Percentiles rank a stretch among this genome's conserved stretches.
phyloP scores from a whole-genome alignment of 169 alveolate species.

The Plasmodium coatneyi region DNA sequence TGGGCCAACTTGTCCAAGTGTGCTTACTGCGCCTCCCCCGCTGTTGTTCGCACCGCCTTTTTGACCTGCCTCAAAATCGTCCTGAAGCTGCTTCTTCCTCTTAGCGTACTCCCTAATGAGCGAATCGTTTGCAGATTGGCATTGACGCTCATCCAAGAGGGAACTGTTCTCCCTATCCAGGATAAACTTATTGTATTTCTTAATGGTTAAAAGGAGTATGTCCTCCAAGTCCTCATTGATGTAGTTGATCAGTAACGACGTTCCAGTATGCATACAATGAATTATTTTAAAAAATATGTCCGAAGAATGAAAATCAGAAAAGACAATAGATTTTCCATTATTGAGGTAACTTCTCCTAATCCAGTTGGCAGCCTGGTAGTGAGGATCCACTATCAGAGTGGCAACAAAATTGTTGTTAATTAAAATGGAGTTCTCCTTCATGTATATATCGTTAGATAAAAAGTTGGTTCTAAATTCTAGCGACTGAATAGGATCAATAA shows the following conservation, averaged over 20 bases:
- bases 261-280: constrained; percentile 65
- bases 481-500: constrained; percentile 68
- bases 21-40: not conserved
- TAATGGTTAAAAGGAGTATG: constrained; percentile 42
- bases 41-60: not conserved
- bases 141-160: not conserved
- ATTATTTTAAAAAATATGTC: constrained; percentile 68
- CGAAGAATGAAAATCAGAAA: constrained; percentile 29
- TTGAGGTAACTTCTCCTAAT: constrained; percentile 49
- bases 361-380: constrained; percentile 65
- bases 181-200: constrained; percentile 53
- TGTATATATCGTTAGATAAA: constrained; percentile 66
- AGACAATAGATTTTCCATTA: not conserved
- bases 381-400: constrained; percentile 67
- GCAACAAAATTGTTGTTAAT: constrained; percentile 66
- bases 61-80: not conserved
- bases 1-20: not conserved
- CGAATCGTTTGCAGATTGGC: constrained; percentile 12
- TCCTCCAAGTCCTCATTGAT: constrained; percentile 63
- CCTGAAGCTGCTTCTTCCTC: constrained; percentile 12
- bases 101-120: constrained; percentile 33
- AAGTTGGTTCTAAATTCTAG: constrained; percentile 46
- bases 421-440: constrained; percentile 66
- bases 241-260: constrained; percentile 26
- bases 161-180: constrained; percentile 21